phyloP scores from a whole-genome alignment of 352 stramenopile species.

The Phytophthora fragariaefolia region DNA sequence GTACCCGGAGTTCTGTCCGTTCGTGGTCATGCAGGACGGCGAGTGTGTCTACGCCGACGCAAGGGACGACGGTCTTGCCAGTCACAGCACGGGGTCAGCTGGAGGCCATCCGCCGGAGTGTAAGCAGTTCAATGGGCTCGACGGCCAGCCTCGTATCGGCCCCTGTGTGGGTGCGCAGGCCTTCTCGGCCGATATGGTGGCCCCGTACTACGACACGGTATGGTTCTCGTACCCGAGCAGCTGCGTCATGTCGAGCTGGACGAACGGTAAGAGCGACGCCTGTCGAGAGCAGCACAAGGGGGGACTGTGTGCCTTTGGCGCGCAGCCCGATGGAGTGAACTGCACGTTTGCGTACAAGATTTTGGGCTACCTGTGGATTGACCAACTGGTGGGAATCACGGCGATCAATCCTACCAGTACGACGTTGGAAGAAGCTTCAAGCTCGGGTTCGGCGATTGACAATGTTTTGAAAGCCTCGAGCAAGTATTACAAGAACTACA shows the following conservation, averaged over 20 bases:
- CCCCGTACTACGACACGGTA: conserved; percentile 68
- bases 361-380: conserved; percentile 65
- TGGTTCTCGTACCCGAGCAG: conserved; percentile 81
- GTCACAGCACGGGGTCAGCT: conserved; percentile 20
- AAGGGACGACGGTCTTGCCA: conserved; percentile 28
- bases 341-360: conserved; percentile 69
- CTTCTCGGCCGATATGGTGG: conserved; percentile 59
- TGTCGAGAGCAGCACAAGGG: conserved; percentile 47
- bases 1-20: conserved; percentile 78
- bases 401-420: conserved; percentile 26
- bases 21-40: conserved; percentile 67
- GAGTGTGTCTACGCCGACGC: conserved; percentile 50
- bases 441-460: conserved; percentile 29
- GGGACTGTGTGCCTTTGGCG: conserved; percentile 67
- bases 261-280: conserved; percentile 44
- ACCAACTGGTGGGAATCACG: conserved; percentile 77
- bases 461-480: conserved; percentile 24
- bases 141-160: conserved; percentile 59
- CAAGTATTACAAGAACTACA: conserved; percentile 51
- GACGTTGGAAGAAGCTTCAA: conserved; percentile 29
- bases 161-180: conserved; percentile 67
- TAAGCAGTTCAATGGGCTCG: conserved; percentile 69
- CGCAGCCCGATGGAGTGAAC: conserved; percentile 51
- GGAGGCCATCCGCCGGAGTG: conserved; percentile 48
- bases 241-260: conserved; percentile 64